Evolutionary conservation across 2,329 filamentous ascomycete genomes (phyloP), one percentile per base, ranked within the genome.

Genomic region (Fusarium continuum): DNA sequence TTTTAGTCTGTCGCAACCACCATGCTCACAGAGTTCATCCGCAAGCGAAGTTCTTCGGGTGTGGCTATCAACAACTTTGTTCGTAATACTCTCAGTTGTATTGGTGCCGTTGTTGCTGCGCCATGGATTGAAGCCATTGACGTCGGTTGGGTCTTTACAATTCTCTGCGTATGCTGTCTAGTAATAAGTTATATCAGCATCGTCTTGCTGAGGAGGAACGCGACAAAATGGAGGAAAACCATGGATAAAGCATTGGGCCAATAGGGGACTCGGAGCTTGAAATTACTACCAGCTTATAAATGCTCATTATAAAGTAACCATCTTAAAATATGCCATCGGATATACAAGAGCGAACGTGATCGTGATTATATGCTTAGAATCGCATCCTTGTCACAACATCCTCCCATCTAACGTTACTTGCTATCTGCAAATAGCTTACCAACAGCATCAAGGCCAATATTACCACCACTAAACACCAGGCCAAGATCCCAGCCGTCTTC

Each of bases 21-120:
- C 0, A 93, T 95, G 90, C 79, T 95, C 65, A 94, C 91, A 0
- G 91, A 95, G 72, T 93, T 94, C 71, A 89, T 94, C 82, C 90
- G 90, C 13, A 83, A 85, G 35, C 82, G 84, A 61, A 89, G 88
- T 44, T 90, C 87, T 5, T 85, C 85, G 10, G 91, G 91, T 2
- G 90, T 94, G 4, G 92, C 91, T 0, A 80, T 93, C 36, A 93
- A 94, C 75, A 94, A 94, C 72, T 91, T 94, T 70, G 81, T 91
- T 46, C 81, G 91, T 41, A 95, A 94, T 68, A 91, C 93, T 32
- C 88, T 93, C 68, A 88, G 85, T 44, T 93, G 89, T 60, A 82
- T 91, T 1, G 91, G 90, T 9, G 84, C 84, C 36, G 75, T 93
- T 26, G 84, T 93, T 16, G 85, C 89, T 0, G 84, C 89, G 59